These are phyloP conservation scores for Reticulascus tulasneorum DNA, from an alignment of 2,329 filamentous ascomycete species.

Conservation along the genomic window DNA sequence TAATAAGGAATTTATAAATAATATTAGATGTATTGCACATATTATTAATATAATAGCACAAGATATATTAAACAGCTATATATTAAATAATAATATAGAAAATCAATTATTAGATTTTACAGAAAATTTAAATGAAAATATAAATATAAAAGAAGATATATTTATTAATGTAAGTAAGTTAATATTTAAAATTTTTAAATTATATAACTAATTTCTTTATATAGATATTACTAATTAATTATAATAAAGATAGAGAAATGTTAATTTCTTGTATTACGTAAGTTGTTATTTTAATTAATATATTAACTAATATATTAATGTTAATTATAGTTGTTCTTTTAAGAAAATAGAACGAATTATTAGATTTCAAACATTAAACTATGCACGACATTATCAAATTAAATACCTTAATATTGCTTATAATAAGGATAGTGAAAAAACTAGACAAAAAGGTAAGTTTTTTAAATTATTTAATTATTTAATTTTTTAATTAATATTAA, in stretches of 20 bases:
- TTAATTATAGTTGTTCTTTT: neutral
- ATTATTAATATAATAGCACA: no score
- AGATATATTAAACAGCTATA: no score
- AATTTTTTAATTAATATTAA: constrained; percentile 1
- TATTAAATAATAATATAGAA: neutral
- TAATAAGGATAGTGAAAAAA: no score
- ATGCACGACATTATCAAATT: no score
- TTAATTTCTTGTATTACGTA: neutral
- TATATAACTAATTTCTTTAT: neutral
- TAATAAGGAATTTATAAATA: no score
- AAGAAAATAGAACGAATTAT: no score
- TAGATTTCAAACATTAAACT: no score
- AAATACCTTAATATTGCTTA: neutral
- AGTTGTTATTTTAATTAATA: constrained; percentile 1
- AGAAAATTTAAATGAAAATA: no score
- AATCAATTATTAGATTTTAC: neutral
- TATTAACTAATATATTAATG: neutral
- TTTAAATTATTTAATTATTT: no score
- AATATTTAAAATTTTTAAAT: neutral
- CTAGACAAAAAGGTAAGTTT: neutral
- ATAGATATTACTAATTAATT: neutral
- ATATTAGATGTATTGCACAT: no score
- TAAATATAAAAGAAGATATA: neutral
- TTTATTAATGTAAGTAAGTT: neutral
- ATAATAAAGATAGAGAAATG: neutral